A percentile compares a stretch with the other conserved stretches of the same genome.
phyloP scores from a whole-genome alignment of 768 basidiomycete species.

The Multifurca ochricompacta region DNA sequence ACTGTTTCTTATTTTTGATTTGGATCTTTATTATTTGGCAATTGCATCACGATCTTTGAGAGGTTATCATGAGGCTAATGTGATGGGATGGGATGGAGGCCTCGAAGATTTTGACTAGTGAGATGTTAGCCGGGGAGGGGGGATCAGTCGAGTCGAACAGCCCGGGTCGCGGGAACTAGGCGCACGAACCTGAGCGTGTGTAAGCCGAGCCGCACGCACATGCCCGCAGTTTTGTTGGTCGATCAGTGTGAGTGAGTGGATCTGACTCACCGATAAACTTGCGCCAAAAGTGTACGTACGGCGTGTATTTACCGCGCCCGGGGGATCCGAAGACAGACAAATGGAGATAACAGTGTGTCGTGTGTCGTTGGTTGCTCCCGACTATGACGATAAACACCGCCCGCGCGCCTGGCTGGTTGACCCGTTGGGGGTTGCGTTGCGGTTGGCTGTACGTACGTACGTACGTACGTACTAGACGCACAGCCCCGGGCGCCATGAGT shows the following conservation, averaged over 20 bases:
- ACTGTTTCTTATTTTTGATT: neutral
- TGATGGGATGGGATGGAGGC: neutral
- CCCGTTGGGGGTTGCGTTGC: neutral
- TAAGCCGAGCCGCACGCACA: neutral
- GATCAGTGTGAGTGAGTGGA: conserved; percentile 10
- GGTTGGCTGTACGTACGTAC: neutral
- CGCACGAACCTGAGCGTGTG: neutral
- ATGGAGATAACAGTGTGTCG: conserved; percentile 4
- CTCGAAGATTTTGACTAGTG: neutral
- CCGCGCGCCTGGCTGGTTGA: neutral
- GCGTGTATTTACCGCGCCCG: neutral
- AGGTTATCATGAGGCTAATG: neutral
- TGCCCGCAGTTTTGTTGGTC: neutral
- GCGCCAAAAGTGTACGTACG: conserved; percentile 1
- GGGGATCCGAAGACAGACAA: conserved; percentile 7
- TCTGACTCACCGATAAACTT: conserved; percentile 12
- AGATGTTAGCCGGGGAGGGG: too few relatives aligned
- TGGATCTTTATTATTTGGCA: neutral
- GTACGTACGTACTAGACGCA: neutral
- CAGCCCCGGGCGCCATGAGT: neutral
- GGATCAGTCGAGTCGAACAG: neutral
- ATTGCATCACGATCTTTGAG: neutral
- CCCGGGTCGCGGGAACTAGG: conserved; percentile 2
- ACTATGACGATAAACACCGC: conserved; percentile 8
- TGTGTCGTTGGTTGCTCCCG: neutral